Percentiles rank a stretch among this genome's conserved stretches.
Evolutionary conservation across 768 basidiomycete genomes (phyloP).

Genomic region (Suillus subaureus): DNA sequence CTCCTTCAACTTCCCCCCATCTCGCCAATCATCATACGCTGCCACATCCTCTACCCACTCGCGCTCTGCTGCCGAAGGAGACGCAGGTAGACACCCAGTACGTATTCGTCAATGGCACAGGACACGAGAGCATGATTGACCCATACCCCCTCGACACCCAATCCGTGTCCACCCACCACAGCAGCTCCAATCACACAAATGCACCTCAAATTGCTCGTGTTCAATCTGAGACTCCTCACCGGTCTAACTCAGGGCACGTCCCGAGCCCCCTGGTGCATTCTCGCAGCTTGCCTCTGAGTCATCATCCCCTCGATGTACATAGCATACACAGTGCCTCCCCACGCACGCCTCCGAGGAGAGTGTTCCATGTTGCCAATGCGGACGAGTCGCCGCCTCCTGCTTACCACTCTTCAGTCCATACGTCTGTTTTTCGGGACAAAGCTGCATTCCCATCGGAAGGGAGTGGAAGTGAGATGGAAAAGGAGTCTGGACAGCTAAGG

Average conservation of each 20-base stretch:
- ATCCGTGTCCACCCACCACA: constrained; percentile 26
- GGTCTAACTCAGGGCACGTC: constrained; percentile 7
- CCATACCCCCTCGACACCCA: constrained; percentile 24
- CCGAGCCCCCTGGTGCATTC: constrained; percentile 31
- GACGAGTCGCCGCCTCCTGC: constrained; percentile 49
- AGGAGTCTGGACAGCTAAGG: constrained; percentile 9
- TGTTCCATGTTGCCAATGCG: constrained; percentile 46
- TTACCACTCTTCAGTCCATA: constrained; percentile 34
- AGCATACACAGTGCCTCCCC: constrained; percentile 18
- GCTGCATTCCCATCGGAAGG: constrained; percentile 2
- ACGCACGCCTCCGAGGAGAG: constrained; percentile 40
- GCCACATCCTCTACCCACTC: not conserved
- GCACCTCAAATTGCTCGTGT: constrained; percentile 21
- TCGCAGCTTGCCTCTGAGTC: constrained; percentile 21
- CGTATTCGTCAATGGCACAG: constrained; percentile 27
- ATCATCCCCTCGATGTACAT: constrained; percentile 11
- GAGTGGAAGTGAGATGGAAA: not conserved
- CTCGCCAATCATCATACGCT: not conserved
- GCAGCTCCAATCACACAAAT: constrained; percentile 26
- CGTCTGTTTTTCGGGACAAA: constrained; percentile 21
- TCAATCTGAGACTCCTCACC: constrained; percentile 23
- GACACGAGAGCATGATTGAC: constrained; percentile 23
- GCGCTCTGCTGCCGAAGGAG: not conserved
- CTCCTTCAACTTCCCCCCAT: not conserved
- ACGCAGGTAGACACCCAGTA: constrained; percentile 18